Conservation (phyloP, 73 alveolate species). For the Paramecium caudatum region DNA sequence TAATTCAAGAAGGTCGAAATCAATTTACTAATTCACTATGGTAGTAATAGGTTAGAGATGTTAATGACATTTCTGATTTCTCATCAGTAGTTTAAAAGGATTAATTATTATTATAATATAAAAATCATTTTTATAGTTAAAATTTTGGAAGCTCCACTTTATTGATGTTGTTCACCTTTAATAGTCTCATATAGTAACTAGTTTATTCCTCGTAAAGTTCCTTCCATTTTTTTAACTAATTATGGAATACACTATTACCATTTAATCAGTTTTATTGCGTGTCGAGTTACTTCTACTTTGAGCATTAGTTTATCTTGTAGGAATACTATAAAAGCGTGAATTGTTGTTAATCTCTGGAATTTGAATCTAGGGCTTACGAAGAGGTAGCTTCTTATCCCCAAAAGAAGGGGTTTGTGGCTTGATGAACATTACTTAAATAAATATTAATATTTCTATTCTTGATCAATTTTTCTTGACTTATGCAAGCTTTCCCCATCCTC, state of each 20-base stretch:
- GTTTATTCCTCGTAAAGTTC: slow-evolving; percentile 27
- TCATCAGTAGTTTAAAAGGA: background rate
- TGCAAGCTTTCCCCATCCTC: slow-evolving; percentile 50
- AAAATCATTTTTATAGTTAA: slow-evolving; percentile 41
- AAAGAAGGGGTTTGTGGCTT: slow-evolving; percentile 1
- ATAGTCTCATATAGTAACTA: background rate
- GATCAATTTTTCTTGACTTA: slow-evolving; percentile 41
- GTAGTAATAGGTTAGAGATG: background rate
- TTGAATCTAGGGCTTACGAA: background rate
- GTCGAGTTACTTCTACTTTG: background rate
- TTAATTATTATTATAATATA: background rate
- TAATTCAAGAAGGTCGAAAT: background rate
- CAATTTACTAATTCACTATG: background rate
- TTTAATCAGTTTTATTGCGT: background rate
- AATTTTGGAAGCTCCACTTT: slow-evolving; percentile 12
- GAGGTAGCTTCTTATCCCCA: background rate
- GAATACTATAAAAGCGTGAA: slow-evolving; percentile 16
- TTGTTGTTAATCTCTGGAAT: background rate
- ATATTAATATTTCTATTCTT: background rate
- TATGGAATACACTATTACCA: background rate
- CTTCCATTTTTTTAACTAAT: slow-evolving; percentile 19
- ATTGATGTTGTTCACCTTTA: background rate
- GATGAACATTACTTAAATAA: background rate
- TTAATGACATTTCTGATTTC: background rate
- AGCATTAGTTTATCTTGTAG: background rate